phyloP scores from a whole-genome alignment of 1,284 basidiomycete genomes.

The Trichosporon asahii region DNA sequence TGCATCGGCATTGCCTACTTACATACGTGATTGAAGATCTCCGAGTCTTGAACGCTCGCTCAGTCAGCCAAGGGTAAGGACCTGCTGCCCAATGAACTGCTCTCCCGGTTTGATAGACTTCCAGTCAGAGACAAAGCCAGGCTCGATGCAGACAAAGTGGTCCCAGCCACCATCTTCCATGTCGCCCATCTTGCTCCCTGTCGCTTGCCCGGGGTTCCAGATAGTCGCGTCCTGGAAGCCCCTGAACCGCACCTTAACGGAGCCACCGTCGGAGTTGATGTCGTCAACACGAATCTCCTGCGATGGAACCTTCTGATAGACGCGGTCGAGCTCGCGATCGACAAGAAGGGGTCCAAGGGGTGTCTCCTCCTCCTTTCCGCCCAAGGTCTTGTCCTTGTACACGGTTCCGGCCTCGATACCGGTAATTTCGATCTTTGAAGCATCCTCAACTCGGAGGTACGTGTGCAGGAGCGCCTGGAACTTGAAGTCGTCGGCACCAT shows the following conservation, averaged over 20 bases:
- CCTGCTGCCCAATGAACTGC: conserved; percentile 72
- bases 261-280: conserved; percentile 28
- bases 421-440: conserved; percentile 43
- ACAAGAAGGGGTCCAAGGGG: conserved; percentile 41
- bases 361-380: conserved; percentile 29
- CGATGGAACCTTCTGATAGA: conserved; percentile 42
- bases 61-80: conserved; percentile 52
- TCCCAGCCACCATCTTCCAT: conserved; percentile 86
- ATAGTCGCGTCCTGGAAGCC: conserved; percentile 58
- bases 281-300: conserved; percentile 42
- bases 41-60: not conserved
- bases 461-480: conserved; percentile 86
- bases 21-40: not conserved
- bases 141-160: conserved; percentile 77
- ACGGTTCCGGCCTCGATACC: conserved; percentile 56
- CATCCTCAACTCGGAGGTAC: conserved; percentile 69
- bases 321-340: conserved; percentile 40
- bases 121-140: conserved; percentile 63
- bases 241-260: conserved; percentile 59
- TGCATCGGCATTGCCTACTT: not conserved
- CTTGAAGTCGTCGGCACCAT: conserved; percentile 55
- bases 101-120: conserved; percentile 59
- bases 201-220: conserved; percentile 76
- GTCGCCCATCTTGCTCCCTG: conserved; percentile 69
- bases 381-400: conserved; percentile 69